phyloP scores from a whole-genome alignment of 371 early-diverging fungal species.

The Thermomucor indicae-seudaticae region DNA sequence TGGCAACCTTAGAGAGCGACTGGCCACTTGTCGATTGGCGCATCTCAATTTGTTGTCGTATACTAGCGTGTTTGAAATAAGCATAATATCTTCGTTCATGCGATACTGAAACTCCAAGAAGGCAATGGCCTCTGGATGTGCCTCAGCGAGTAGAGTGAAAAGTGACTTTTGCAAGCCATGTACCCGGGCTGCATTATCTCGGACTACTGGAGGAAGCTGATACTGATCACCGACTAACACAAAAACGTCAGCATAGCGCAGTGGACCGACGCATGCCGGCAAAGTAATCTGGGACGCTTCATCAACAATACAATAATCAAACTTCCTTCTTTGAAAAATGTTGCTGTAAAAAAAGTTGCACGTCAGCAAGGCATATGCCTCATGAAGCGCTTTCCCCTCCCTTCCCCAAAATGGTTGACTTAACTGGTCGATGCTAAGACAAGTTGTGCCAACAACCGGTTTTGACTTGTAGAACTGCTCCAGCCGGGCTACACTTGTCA shows the following conservation, averaged over 20 bases:
- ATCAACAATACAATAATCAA: constrained; percentile 98
- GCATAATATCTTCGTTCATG: constrained; percentile 95
- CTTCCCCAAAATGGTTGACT: constrained; percentile 14
- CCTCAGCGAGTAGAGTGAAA: constrained; percentile 78
- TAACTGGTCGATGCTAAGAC: constrained; percentile 83
- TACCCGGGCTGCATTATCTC: constrained; percentile 46
- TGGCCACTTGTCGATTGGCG: constrained; percentile 66
- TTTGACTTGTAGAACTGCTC: constrained; percentile 53
- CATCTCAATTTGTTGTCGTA: constrained; percentile 80
- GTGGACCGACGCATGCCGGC: constrained; percentile 91
- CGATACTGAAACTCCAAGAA: constrained; percentile 92
- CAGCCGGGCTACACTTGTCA: constrained; percentile 55
- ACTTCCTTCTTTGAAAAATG: constrained; percentile 63
- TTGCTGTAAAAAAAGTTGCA: constrained; percentile 26
- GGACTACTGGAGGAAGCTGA: constrained; percentile 94
- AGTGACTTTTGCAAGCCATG: constrained; percentile 60
- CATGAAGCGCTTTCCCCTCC: not conserved
- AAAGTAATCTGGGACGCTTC: constrained; percentile 98
- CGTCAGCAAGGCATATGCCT: not conserved
- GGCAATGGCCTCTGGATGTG: constrained; percentile 75
- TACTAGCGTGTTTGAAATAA: constrained; percentile 80
- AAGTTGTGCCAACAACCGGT: constrained; percentile 85
- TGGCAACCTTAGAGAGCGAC: constrained; percentile 48
- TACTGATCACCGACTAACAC: constrained; percentile 98
- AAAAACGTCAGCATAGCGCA: constrained; percentile 81